Percentiles rank a stretch among this genome's conserved stretches.
Evolutionary conservation across 169 alveolate genomes (phyloP).

Genomic region (Babesia bigemina): DNA sequence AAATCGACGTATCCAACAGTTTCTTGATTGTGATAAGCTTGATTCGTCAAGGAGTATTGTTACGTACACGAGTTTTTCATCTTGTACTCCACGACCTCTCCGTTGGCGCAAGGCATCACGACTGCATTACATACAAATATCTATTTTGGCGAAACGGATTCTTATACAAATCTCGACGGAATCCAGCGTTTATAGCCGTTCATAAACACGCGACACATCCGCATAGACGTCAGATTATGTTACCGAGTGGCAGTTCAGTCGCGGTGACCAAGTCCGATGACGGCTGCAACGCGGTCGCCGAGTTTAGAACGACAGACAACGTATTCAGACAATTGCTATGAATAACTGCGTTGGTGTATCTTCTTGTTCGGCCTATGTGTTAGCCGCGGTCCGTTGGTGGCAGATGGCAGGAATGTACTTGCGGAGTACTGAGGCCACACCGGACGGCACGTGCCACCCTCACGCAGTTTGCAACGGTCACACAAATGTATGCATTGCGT

Average conservation of each 20-base stretch:
- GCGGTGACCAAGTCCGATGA: not conserved
- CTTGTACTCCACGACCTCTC: not conserved
- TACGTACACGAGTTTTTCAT: not conserved
- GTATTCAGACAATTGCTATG: not conserved
- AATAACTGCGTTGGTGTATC: not conserved
- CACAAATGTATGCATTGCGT: slow-evolving; percentile 4
- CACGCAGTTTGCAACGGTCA: not conserved
- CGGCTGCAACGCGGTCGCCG: not conserved
- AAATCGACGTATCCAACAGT: not conserved
- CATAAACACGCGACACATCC: too few relatives aligned
- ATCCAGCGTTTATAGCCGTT: too few relatives aligned
- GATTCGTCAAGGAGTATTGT: not conserved
- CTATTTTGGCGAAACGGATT: too few relatives aligned
- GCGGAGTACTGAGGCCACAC: slow-evolving; percentile 13
- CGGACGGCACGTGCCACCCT: slow-evolving; percentile 11
- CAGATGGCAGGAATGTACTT: slow-evolving; percentile 36
- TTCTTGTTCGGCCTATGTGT: not conserved
- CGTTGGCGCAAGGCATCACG: too few relatives aligned
- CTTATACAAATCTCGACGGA: too few relatives aligned
- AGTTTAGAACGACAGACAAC: not conserved
- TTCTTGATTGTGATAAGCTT: not conserved
- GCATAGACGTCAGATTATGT: slow-evolving; percentile 6
- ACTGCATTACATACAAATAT: too few relatives aligned
- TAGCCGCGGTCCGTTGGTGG: not conserved
- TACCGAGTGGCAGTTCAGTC: slow-evolving; percentile 14